Conservation (phyloP, 768 basidiomycete species). For the Lentinula boryana region DNA sequence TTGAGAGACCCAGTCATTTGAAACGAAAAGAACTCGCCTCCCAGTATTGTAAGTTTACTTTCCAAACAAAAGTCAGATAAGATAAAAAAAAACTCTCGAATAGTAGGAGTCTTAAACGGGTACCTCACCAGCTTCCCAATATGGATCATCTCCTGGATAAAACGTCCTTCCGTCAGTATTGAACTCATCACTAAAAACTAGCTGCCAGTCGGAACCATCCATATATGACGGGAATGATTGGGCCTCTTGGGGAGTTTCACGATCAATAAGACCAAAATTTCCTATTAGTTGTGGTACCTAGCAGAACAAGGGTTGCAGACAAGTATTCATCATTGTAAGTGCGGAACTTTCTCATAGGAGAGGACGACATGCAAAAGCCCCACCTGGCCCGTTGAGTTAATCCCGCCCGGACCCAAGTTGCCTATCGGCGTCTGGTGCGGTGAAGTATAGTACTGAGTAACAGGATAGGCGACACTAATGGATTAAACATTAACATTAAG, state of each 20-base stretch:
- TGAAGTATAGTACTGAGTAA: conserved; percentile 24
- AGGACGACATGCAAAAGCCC: no score
- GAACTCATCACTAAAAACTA: conserved; percentile 71
- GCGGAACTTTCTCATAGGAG: not conserved
- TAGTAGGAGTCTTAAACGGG: no score
- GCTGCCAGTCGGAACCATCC: conserved; percentile 19
- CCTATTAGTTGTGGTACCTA: conserved; percentile 17
- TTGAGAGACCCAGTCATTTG: no score
- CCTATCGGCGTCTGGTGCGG: conserved; percentile 22
- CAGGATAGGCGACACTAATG: conserved; percentile 29
- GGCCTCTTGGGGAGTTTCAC: conserved; percentile 45
- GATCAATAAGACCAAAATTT: conserved; percentile 51
- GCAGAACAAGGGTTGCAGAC: not conserved
- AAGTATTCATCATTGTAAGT: no score
- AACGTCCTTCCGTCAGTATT: conserved; percentile 51
- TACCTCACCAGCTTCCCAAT: conserved; percentile 28
- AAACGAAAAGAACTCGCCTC: conserved; percentile 15
- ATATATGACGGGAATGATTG: conserved; percentile 32
- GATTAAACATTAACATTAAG: not conserved
- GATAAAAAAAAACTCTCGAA: not conserved
- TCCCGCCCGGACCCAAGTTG: conserved; percentile 44
- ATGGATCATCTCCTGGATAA: conserved; percentile 44
- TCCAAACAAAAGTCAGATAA: conserved; percentile 10
- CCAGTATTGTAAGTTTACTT: conserved; percentile 65
- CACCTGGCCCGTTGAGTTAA: conserved; percentile 46